Evolutionary conservation across 2,329 filamentous ascomycete genomes (phyloP), one percentile per base, ranked within the genome.

Genomic region (Anthostomella pinea): DNA sequence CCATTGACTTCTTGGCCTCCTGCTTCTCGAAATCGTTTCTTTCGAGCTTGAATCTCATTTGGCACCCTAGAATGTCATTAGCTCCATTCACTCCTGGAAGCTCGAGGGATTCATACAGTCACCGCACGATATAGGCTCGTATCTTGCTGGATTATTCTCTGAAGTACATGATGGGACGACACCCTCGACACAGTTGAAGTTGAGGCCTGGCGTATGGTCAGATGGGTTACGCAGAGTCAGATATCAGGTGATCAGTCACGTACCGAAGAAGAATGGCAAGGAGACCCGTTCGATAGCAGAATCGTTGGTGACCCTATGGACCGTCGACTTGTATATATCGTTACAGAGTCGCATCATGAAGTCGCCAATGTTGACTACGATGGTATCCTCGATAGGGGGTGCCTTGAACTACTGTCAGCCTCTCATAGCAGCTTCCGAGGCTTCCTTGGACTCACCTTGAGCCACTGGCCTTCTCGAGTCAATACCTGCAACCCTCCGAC

Each of bases 221-320:
- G 28, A 33, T 8, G 7, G 25, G 19, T 8, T 9, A 10, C 9
- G 29, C 5, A 14, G 16, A 21, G 30, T 15, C 16, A 18, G 11
- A 10, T 15, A 10, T 3, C 21, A 36, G 9, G 6, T 5, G 25
- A 27, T 9, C 9, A 14, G 10, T 13, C 19, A 20, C 52, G 42
- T 51, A 66, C 69, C 69, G 34, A 77, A 71, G 54, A 78, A 78
- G 51, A 78, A 77, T 1, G 73, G 72, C 69, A 78, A 74, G 0
- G 68, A 75, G 26, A 73, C 69, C 10, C 73, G 59, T 34, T 69
- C 68, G 8, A 52, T 53, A 0, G 46, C 45, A 0, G 62, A 58
- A 27, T 62, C 57, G 41, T 71, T 72, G 20, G 65, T 66, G 3
- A 78, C 71, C 11, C 72, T 59, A 51, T 77, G 73, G 13, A 75